Base-by-base conservation (phyloP, 2,329 filamentous ascomycete genomes). In the Claviceps digitariae region DNA sequence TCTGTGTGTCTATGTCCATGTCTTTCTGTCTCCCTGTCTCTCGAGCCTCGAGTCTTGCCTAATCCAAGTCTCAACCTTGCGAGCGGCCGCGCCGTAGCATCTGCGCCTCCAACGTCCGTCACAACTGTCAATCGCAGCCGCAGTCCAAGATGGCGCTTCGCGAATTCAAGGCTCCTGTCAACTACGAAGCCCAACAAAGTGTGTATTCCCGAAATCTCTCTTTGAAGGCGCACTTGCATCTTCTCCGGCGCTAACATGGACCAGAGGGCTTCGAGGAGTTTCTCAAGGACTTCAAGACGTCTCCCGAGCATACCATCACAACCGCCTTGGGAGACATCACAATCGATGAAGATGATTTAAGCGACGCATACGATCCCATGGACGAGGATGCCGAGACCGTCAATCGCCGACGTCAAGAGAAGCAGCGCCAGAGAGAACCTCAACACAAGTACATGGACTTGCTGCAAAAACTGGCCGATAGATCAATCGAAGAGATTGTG, bases 281-380 rank as follows among this genome's bases (percentile, higher is more conserved):
- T 67, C 76, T 98, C 57, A 75, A 79, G 62, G 82, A 83, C 58
- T 98, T 94, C 82, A 97, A 98, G 74, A 84, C 84, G 53, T 83
- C 76, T 64, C 86, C 74, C 54, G 81, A 76, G 68, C 79, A 77
- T 55, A 79, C 84, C 55, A 82, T 94, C 60, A 83, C 87, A 41
- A 84, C 90, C 66, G 90, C 90, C 46, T 78, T 98, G 48, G 83
- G 88, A 61, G 83, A 85, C 60, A 82, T 98, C 62, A 86, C 86
- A 64, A 86, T 98, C 58, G 86, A 90, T 67, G 90, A 89, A 64
- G 86, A 94, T 70, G 86, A 86, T 61, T 77, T 87, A 44, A 90
- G 85, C 69, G 90, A 95, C 63, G 89, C 95, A 63, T 88, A 95
- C 67, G 90, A 96, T 63, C 87, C 94, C 65, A 89, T 95, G 82